Evolutionary conservation across 2,329 filamentous ascomycete species (phyloP), one percentile per base, ranked within the genome.

Genomic region (Sclerotinia spermophila): DNA sequence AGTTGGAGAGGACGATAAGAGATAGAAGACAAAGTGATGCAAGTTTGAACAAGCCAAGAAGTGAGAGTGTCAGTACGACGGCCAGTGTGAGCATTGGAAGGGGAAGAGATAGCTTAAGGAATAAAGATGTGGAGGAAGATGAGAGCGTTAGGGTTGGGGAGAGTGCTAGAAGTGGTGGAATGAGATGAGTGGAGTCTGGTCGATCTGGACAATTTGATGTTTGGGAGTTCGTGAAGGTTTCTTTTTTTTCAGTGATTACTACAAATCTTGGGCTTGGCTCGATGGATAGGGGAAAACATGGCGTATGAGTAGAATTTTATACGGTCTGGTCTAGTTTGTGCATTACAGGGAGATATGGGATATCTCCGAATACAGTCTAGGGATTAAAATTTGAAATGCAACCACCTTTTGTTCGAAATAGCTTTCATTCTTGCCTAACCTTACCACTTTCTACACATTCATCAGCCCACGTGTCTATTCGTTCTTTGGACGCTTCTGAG

Each of bases 91-190:
- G 67, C 11, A 38, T 70, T 33, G 78, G 71, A 72, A 77, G 17
- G 71, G 80, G 75, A 8, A 76, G 80, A 11, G 83, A 84, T 7
- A 76, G 79, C 8, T 82, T 83, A 17, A 79, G 83, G 13, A 83
- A 85, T 65, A 81, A 72, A 60, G 73, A 74, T 19, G 72, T 48
- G 11, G 87, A 89, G 61, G 87, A 89, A 58, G 86, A 89, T 61
- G 68, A 30, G 33, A 87, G 88, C 76, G 79, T 90, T 58, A 83
- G 83, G 67, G 86, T 90, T 40, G 87, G 87, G 2, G 87, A 90
- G 81, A 89, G 87, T 73, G 87, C 87, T 0, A 85, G 86, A 1
- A 88, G 85, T 74, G 67, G 73, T 19, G 79, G 81, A 0, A 55
- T 72, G 65, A 71, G 69, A 53, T 73, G 64, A 72, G 65, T n/a